These are phyloP conservation scores for Syzygium grande DNA, from an alignment of 345 rosid species.

Conservation along the genomic window DNA sequence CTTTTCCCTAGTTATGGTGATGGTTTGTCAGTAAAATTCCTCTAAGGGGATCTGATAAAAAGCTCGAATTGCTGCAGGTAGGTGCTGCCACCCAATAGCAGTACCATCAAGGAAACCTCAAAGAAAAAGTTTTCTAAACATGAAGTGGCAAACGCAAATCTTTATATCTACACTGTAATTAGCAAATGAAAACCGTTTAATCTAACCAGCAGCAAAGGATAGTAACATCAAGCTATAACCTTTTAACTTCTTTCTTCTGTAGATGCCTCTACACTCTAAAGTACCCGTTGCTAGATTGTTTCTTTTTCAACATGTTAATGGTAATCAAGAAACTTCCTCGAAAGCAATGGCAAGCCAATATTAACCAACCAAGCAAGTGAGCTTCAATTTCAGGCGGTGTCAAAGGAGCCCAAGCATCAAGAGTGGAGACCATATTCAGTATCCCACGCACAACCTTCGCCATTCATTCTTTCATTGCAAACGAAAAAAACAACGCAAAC, in stretches of 20 bases:
- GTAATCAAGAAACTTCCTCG: neutral
- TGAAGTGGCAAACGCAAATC: neutral
- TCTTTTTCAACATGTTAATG: neutral
- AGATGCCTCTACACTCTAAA: neutral
- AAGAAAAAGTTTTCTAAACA: neutral
- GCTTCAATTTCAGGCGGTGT: neutral
- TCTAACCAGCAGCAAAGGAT: neutral
- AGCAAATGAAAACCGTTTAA: neutral
- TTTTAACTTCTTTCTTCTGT: neutral
- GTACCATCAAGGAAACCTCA: neutral
- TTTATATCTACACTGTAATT: neutral
- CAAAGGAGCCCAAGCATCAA: neutral
- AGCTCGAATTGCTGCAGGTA: neutral
- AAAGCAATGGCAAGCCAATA: neutral
- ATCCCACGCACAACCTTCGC: neutral
- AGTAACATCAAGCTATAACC: neutral
- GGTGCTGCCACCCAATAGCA: neutral
- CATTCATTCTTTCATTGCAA: neutral
- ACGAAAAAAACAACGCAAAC: neutral
- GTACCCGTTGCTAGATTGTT: neutral
- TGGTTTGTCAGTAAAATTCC: neutral
- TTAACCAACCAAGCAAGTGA: neutral
- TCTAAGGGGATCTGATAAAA: neutral
- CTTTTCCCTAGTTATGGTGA: neutral
- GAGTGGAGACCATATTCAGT: neutral